A percentile compares a stretch with the other conserved stretches of the same genome.
phyloP scores from a whole-genome alignment of 768 basidiomycete genomes.

The Collybia sordida region DNA sequence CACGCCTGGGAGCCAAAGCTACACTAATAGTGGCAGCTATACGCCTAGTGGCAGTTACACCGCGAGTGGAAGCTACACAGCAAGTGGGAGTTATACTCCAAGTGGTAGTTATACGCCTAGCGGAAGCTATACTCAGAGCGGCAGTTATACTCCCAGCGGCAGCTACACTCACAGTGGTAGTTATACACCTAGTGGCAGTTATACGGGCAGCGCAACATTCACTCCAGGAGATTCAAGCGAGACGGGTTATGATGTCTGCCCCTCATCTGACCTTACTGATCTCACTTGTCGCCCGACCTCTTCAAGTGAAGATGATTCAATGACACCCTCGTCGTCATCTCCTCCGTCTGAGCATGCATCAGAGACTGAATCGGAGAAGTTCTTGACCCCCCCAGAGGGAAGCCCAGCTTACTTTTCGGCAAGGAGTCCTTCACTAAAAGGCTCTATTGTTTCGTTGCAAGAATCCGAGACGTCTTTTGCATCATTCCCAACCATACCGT shows the following conservation, averaged over 20 bases:
- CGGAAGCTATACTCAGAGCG: constrained; percentile 15
- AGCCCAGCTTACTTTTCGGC: constrained; percentile 52
- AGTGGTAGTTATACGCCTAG: constrained; percentile 26
- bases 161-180: constrained; percentile 7
- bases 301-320: constrained; percentile 24
- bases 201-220: constrained; percentile 22
- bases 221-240: constrained; percentile 42
- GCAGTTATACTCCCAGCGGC: constrained; percentile 11
- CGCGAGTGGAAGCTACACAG: constrained; percentile 11
- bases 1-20: constrained; percentile 13
- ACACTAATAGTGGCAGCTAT: constrained; percentile 8
- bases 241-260: constrained; percentile 54
- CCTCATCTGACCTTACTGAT: constrained; percentile 49
- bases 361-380: constrained; percentile 36
- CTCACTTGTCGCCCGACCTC: constrained; percentile 32
- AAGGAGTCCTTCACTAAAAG: constrained; percentile 40
- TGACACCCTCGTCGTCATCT: constrained; percentile 33
- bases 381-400: constrained; percentile 44
- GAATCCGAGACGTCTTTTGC: constrained; percentile 48
- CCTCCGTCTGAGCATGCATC: constrained; percentile 29
- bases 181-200: constrained; percentile 11
- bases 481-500: constrained; percentile 62
- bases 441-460: constrained; percentile 48
- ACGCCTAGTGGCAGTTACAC: constrained; percentile 8
- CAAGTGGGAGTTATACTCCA: constrained; percentile 16